Evolutionary conservation across 1,284 basidiomycete genomes (phyloP).

Genomic region (Puccinia triticina): DNA sequence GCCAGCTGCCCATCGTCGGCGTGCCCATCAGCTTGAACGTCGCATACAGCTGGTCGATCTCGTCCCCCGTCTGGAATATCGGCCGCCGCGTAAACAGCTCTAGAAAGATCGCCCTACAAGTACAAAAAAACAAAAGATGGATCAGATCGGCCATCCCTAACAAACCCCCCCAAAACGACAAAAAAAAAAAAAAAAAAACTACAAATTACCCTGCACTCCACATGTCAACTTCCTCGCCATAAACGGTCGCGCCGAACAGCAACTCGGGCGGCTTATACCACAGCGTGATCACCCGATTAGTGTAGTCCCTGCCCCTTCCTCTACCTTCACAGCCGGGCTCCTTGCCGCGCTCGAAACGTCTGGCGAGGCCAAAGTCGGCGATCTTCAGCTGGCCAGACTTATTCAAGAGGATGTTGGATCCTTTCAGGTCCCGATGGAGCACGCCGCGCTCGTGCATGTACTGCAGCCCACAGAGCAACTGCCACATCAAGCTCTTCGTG

Average conservation of each 20-base stretch:
- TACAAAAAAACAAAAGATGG: slow-evolving; percentile 22
- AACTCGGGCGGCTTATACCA: slow-evolving; percentile 99
- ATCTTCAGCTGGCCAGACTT: slow-evolving; percentile 90
- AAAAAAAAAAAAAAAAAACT: background rate
- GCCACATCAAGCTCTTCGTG: slow-evolving; percentile 89
- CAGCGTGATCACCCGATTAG: slow-evolving; percentile 96
- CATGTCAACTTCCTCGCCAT: slow-evolving; percentile 98
- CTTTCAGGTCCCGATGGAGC: slow-evolving; percentile 97
- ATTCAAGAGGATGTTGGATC: slow-evolving; percentile 95
- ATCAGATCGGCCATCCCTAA: background rate
- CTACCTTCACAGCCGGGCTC: slow-evolving; percentile 34
- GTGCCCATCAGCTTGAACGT: slow-evolving; percentile 90
- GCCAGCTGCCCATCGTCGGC: slow-evolving; percentile 80
- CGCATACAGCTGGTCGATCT: slow-evolving; percentile 92
- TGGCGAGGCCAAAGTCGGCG: slow-evolving; percentile 95
- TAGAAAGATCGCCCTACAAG: slow-evolving; percentile 87
- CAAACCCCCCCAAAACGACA: background rate
- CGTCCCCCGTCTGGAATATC: slow-evolving; percentile 92
- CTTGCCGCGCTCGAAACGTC: slow-evolving; percentile 69
- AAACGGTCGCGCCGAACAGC: slow-evolving; percentile 90
- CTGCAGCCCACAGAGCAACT: slow-evolving; percentile 88
- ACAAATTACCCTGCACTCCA: slow-evolving; percentile 88
- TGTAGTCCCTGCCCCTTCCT: slow-evolving; percentile 88
- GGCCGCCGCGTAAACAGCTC: slow-evolving; percentile 94
- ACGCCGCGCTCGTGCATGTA: slow-evolving; percentile 94